These are phyloP conservation scores for Coemansia sp. DNA, from an alignment of 192 early-diverging fungal species.

Conservation along the genomic window DNA sequence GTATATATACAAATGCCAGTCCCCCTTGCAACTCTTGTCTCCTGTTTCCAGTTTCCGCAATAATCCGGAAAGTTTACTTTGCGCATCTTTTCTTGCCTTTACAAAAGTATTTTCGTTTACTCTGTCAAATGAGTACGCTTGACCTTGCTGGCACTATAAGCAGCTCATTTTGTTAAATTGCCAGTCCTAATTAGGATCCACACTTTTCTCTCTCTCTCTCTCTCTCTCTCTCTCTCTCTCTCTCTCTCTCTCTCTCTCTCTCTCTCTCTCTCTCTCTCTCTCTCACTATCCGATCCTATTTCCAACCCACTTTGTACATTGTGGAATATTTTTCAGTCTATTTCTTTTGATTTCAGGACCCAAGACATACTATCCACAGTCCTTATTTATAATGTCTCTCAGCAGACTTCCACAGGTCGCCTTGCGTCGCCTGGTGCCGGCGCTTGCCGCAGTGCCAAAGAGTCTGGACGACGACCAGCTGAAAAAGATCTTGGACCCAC, in stretches of 20 bases:
- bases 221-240: background rate
- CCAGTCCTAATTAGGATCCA: background rate
- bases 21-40: background rate
- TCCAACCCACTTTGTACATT: background rate
- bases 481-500: conserved; percentile 50
- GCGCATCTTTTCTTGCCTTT: background rate
- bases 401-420: conserved; percentile 55
- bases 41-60: background rate
- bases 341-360: background rate
- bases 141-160: background rate
- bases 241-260: background rate
- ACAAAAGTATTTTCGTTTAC: background rate
- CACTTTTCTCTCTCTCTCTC: background rate
- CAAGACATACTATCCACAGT: conserved; percentile 1
- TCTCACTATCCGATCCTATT: conserved; percentile 11
- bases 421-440: conserved; percentile 53
- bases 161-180: background rate
- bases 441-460: conserved; percentile 51
- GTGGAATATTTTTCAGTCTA: background rate
- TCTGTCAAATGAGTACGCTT: background rate
- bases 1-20: conserved; percentile 10
- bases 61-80: background rate
- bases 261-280: conserved; percentile 1
- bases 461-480: conserved; percentile 56
- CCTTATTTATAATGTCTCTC: conserved; percentile 36